phyloP scores from a whole-genome alignment of 805 yeast species.

The Ogataea nonfermentans region DNA sequence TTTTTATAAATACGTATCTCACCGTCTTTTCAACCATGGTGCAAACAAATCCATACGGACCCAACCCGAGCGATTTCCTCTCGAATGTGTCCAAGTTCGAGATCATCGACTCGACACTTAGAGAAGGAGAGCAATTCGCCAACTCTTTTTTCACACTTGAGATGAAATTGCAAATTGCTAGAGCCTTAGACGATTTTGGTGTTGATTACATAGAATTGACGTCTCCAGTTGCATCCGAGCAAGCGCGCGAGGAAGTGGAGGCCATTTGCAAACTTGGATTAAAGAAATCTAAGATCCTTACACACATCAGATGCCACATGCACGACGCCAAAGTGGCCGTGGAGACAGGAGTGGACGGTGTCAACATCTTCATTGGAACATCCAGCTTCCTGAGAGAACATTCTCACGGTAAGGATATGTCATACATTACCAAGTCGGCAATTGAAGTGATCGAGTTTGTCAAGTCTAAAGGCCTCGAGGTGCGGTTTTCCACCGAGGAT shows the following conservation, averaged over 20 bases:
- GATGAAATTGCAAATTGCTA: slow-evolving; percentile 95
- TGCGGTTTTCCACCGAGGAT: slow-evolving; percentile 95
- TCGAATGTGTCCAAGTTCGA: slow-evolving; percentile 89
- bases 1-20: slow-evolving; percentile 9
- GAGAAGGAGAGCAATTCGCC: slow-evolving; percentile 99
- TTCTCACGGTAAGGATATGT: slow-evolving; percentile 98
- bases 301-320: slow-evolving; percentile 98
- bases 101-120: slow-evolving; percentile 88
- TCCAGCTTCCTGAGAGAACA: slow-evolving; percentile 92
- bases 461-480: slow-evolving; percentile 94
- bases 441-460: slow-evolving; percentile 96
- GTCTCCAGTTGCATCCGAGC: slow-evolving; percentile 97
- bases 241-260: slow-evolving; percentile 89
- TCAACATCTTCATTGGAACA: slow-evolving; percentile 96
- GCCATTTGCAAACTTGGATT: slow-evolving; percentile 97
- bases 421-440: slow-evolving; percentile 93
- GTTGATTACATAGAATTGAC: slow-evolving; percentile 97
- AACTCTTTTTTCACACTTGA: slow-evolving; percentile 94
- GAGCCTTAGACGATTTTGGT: slow-evolving; percentile 95
- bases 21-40: slow-evolving; percentile 9
- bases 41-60: slow-evolving; percentile 81
- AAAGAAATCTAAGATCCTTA: slow-evolving; percentile 81
- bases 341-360: slow-evolving; percentile 98
- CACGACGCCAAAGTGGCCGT: slow-evolving; percentile 98
- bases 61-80: slow-evolving; percentile 88